Percentiles rank a stretch among this genome's conserved stretches.
Evolutionary conservation across 163 green algal genomes (phyloP).

Genomic region (Scenedesmus sp.): DNA sequence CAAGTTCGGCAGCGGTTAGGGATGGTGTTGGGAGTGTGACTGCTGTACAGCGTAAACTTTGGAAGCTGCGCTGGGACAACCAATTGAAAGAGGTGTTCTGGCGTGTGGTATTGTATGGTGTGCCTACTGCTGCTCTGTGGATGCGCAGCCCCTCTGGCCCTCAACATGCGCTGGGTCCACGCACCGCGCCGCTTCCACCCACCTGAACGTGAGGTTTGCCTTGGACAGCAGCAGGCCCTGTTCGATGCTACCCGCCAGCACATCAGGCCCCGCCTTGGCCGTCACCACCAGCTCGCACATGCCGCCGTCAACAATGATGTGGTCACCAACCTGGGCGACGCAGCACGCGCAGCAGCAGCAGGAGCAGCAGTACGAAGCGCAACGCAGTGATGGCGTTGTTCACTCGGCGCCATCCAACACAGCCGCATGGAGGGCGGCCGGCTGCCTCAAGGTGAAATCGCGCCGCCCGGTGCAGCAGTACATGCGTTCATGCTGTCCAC

Average conservation of each 20-base stretch:
- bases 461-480: neutral
- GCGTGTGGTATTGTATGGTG: too few relatives aligned
- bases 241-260: slow-evolving; percentile 77
- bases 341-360: slow-evolving; percentile 8
- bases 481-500: neutral
- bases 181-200: neutral
- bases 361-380: neutral
- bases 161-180: neutral
- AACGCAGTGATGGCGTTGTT: too few relatives aligned
- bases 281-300: slow-evolving; percentile 87
- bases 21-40: too few relatives aligned
- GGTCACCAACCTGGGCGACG: slow-evolving; percentile 74
- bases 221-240: slow-evolving; percentile 87
- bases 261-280: slow-evolving; percentile 83
- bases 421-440: too few relatives aligned
- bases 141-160: neutral
- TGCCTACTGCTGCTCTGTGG: too few relatives aligned
- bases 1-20: too few relatives aligned
- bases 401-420: too few relatives aligned
- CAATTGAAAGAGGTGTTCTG: too few relatives aligned
- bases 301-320: slow-evolving; percentile 88
- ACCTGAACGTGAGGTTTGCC: slow-evolving; percentile 88
- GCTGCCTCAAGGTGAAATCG: too few relatives aligned
- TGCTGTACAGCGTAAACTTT: too few relatives aligned
- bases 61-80: too few relatives aligned